Evolutionary conservation across 2,329 filamentous ascomycete species (phyloP).

Genomic region (Xylariaceae sp.): DNA sequence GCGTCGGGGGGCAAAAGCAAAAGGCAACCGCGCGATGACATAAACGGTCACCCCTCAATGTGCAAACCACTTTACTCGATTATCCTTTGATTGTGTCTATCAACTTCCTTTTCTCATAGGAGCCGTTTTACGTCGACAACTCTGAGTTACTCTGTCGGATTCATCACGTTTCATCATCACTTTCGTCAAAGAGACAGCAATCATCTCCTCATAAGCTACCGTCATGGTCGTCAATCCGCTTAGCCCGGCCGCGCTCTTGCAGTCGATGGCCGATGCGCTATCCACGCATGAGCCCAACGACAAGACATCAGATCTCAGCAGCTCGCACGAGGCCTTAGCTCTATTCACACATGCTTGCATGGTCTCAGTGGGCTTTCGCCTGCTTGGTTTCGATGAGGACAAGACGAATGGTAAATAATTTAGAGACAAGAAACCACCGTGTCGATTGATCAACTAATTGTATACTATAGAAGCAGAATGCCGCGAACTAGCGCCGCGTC

Average conservation of each 20-base stretch:
- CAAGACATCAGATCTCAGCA: constrained; percentile 58
- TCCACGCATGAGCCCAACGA: constrained; percentile 50
- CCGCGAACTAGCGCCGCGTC: constrained; percentile 51
- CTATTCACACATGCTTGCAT: constrained; percentile 82
- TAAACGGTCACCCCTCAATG: constrained; percentile 7
- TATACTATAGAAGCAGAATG: constrained; percentile 48
- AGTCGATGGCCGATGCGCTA: constrained; percentile 55
- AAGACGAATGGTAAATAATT: constrained; percentile 56
- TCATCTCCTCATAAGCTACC: neutral
- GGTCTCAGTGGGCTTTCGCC: constrained; percentile 69
- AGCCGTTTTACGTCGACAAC: neutral
- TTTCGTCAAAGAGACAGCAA: no score
- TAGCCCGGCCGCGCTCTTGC: constrained; percentile 43
- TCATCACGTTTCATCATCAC: no score
- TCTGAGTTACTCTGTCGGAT: no score
- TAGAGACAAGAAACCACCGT: neutral
- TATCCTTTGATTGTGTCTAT: neutral
- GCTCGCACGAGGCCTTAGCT: constrained; percentile 75
- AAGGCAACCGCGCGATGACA: constrained; percentile 29
- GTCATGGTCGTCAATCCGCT: constrained; percentile 35
- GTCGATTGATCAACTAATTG: neutral
- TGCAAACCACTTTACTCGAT: neutral
- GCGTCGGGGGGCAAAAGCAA: constrained; percentile 1
- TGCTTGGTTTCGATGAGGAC: constrained; percentile 81
- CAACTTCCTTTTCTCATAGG: neutral